A percentile compares a stretch with the other conserved stretches of the same genome.
phyloP scores from a whole-genome alignment of 495 filamentous ascomycete species.

The Xylaria grammica region DNA sequence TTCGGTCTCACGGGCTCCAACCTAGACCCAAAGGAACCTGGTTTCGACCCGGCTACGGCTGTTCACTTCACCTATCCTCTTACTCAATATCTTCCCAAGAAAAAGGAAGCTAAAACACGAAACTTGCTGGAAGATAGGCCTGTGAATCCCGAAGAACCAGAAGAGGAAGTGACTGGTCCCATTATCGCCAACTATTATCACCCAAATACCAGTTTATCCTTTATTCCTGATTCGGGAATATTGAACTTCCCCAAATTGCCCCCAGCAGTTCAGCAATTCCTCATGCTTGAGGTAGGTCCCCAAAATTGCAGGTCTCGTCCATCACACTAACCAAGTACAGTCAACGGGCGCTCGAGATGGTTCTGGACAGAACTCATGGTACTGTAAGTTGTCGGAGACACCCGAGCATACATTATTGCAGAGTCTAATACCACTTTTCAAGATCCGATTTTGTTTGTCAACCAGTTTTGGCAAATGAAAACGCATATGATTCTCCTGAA shows the following conservation, averaged over 20 bases:
- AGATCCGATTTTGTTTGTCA: slow-evolving; percentile 82
- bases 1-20: slow-evolving; percentile 73
- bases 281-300: slow-evolving; percentile 67
- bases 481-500: slow-evolving; percentile 92
- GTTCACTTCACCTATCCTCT: slow-evolving; percentile 84
- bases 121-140: slow-evolving; percentile 72
- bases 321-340: slow-evolving; percentile 29
- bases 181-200: slow-evolving; percentile 88
- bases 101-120: slow-evolving; percentile 89
- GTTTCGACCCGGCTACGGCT: slow-evolving; percentile 74
- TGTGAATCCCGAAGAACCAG: slow-evolving; percentile 57
- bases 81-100: slow-evolving; percentile 89
- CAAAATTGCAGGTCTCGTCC: background rate
- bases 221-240: slow-evolving; percentile 81
- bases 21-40: slow-evolving; percentile 73
- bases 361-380: slow-evolving; percentile 91
- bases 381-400: slow-evolving; percentile 60
- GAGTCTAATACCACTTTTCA: slow-evolving; percentile 7
- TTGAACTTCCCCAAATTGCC: slow-evolving; percentile 69
- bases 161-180: slow-evolving; percentile 62
- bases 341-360: slow-evolving; percentile 72
- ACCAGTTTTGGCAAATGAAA: slow-evolving; percentile 96
- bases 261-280: slow-evolving; percentile 74
- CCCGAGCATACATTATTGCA: background rate
- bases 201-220: slow-evolving; percentile 87